Evolutionary conservation across 352 stramenopile species (phyloP).

Genomic region (Peronospora belbahrii): DNA sequence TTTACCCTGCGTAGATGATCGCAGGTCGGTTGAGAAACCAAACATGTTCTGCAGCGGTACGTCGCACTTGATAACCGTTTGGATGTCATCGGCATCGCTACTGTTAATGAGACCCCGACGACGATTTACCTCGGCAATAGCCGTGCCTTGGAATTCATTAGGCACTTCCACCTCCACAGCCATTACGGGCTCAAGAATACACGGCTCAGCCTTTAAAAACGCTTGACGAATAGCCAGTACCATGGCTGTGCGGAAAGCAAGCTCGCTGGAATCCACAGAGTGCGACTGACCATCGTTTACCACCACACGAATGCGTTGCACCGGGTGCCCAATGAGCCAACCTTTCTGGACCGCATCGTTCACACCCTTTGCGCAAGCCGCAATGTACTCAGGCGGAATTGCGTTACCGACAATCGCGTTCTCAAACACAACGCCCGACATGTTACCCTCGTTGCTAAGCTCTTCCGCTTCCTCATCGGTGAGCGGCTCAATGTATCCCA

Average conservation of each 20-base stretch:
- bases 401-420: constrained; percentile 97
- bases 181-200: constrained; percentile 96
- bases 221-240: constrained; percentile 91
- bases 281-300: constrained; percentile 91
- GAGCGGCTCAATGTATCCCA: constrained; percentile 97
- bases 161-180: constrained; percentile 90
- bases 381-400: constrained; percentile 98
- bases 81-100: constrained; percentile 93
- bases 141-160: constrained; percentile 93
- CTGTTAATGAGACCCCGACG: constrained; percentile 94
- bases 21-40: constrained; percentile 96
- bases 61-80: constrained; percentile 87
- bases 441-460: constrained; percentile 24
- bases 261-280: constrained; percentile 97
- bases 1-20: constrained; percentile 94
- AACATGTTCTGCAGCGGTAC: constrained; percentile 99
- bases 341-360: constrained; percentile 93
- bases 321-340: constrained; percentile 93
- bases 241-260: constrained; percentile 96
- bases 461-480: constrained; percentile 67
- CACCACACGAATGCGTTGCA: constrained; percentile 82
- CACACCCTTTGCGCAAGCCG: constrained; percentile 96
- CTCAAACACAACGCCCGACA: constrained; percentile 88
- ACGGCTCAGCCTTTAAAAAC: constrained; percentile 89
- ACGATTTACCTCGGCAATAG: constrained; percentile 91